A percentile compares a stretch with the other conserved stretches of the same genome.
Evolutionary conservation across 257 asterid genomes (phyloP).

Genomic region (Nicotiana tabacum): DNA sequence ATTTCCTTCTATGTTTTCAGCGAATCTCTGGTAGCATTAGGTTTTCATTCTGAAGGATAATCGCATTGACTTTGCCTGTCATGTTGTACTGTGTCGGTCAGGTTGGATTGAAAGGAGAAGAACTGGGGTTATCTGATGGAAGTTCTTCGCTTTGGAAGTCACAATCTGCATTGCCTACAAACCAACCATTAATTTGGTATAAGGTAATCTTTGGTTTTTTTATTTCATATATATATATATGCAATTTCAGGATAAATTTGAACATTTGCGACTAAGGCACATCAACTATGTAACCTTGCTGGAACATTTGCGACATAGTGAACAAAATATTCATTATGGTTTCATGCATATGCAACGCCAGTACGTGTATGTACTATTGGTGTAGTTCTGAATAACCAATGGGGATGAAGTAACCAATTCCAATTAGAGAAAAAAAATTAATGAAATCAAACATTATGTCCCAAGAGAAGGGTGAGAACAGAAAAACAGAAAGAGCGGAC

Average conservation of each 20-base stretch:
- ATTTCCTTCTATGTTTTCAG: neutral
- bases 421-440: neutral
- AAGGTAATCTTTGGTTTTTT: constrained; percentile 78
- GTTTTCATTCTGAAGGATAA: neutral
- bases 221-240: neutral
- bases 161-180: constrained; percentile 55
- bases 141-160: constrained; percentile 65
- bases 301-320: neutral
- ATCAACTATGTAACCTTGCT: neutral
- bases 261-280: neutral
- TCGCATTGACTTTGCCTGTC: neutral
- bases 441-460: too few relatives aligned
- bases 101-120: constrained; percentile 89
- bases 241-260: neutral
- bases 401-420: neutral
- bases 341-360: neutral
- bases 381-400: neutral
- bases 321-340: neutral
- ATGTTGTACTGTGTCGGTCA: constrained; percentile 26
- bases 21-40: neutral
- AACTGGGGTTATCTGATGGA: constrained; percentile 47
- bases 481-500: neutral
- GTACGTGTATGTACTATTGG: neutral
- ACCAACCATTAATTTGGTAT: constrained; percentile 84
- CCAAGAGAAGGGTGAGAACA: too few relatives aligned